Conservation (phyloP, 108 stramenopile species). For the Bacterosira constricta region DNA sequence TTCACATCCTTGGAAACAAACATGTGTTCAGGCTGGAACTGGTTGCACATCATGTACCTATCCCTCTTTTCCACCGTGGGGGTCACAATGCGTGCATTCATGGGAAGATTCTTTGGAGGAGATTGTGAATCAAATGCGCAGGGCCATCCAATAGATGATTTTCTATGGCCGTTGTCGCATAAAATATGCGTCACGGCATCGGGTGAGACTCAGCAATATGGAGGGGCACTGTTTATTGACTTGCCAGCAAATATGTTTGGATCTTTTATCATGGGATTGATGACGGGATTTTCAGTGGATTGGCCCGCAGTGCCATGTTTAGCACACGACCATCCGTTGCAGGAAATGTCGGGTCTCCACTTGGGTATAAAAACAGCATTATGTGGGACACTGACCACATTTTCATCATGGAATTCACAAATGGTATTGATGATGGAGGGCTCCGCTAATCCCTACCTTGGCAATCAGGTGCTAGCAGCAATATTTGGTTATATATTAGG, state of each 20-base stretch:
- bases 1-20: background rate
- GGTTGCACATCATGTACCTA: slow-evolving; percentile 48
- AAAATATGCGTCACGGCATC: slow-evolving; percentile 66
- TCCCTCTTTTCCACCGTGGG: slow-evolving; percentile 62
- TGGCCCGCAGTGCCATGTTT: slow-evolving; percentile 69
- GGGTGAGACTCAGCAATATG: slow-evolving; percentile 64
- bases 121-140: slow-evolving; percentile 57
- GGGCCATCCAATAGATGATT: slow-evolving; percentile 44
- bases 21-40: background rate
- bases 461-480: slow-evolving; percentile 58
- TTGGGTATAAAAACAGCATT: slow-evolving; percentile 60
- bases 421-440: slow-evolving; percentile 83
- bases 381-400: slow-evolving; percentile 80
- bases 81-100: slow-evolving; percentile 45
- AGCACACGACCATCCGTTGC: slow-evolving; percentile 62
- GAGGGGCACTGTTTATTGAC: slow-evolving; percentile 75
- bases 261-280: slow-evolving; percentile 63
- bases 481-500: slow-evolving; percentile 79
- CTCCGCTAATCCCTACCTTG: slow-evolving; percentile 53
- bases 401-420: slow-evolving; percentile 84
- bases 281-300: slow-evolving; percentile 42
- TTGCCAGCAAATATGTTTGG: slow-evolving; percentile 74
- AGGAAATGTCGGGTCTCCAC: slow-evolving; percentile 54
- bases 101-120: slow-evolving; percentile 64
- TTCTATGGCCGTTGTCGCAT: slow-evolving; percentile 49